A percentile compares a stretch with the other conserved stretches of the same genome.
phyloP scores from a whole-genome alignment of 345 rosid species.

The Acer yangbiense region DNA sequence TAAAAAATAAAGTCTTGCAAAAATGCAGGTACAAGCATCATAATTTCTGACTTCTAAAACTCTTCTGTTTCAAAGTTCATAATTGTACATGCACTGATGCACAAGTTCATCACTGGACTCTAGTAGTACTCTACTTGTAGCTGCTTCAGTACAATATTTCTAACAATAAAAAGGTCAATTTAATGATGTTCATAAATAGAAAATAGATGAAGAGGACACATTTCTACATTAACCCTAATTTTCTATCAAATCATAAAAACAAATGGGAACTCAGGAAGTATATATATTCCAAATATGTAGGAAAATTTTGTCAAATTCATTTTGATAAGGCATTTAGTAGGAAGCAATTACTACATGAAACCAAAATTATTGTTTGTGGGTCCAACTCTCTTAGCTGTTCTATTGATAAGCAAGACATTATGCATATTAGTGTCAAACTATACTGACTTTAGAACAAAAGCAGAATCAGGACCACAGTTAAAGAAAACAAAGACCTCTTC shows the following conservation, averaged over 20 bases:
- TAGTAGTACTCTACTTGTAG: no score
- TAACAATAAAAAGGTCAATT: not conserved
- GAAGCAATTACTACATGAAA: conserved; percentile 19
- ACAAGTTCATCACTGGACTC: no score
- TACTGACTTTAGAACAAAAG: not conserved
- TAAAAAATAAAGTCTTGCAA: not conserved
- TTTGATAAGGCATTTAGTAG: not conserved
- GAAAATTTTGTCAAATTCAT: conserved; percentile 5
- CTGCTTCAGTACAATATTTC: not conserved
- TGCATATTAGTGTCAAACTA: conserved; percentile 8
- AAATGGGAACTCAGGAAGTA: not conserved
- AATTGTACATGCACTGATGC: not conserved
- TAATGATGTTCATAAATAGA: not conserved
- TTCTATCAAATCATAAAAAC: not conserved
- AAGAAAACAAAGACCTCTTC: not conserved
- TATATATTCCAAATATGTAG: not conserved
- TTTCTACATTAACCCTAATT: not conserved
- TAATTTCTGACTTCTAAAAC: not conserved
- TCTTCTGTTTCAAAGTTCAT: not conserved
- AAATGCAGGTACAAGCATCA: not conserved
- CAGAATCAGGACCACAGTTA: conserved; percentile 7
- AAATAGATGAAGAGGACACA: not conserved
- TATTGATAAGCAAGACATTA: conserved; percentile 1
- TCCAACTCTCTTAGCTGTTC: conserved; percentile 21
- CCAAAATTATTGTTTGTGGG: conserved; percentile 23